Base-by-base conservation (phyloP, 2,329 filamentous ascomycete genomes). In the Periconia sp. region DNA sequence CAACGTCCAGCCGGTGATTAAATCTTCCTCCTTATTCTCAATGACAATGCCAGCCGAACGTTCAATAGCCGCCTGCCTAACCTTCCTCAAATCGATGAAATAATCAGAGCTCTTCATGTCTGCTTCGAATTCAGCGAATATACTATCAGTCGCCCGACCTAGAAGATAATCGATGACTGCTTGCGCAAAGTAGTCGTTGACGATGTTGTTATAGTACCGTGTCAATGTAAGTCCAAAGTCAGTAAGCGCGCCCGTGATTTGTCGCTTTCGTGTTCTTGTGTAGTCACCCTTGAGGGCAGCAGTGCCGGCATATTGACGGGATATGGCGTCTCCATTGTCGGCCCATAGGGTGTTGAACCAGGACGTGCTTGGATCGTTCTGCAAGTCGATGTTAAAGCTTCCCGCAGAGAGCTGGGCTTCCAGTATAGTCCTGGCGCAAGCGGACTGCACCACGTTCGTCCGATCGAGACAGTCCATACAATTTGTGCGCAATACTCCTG, bases 261-360 rank as follows among this genome's bases (percentile, higher is more conserved):
- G 88, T 32, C 94, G 83, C 72, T 95, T 96, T 43, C 86, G 81
- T 3, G 92, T 96, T 31, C 94, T 82, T 1, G 94, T 99, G 64
- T 92, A 99, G 68, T 99, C 94, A 7, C 94, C 94, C 66, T 99
- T 99, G 72, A 99, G 83, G 0, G 94, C 94, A 2, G 91, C 90
- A 0, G 94, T 97, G 8, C 91, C 95, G 1, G 94, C 91, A 68
- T 99, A 99, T 67, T 96, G 92, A 55, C 92, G 91, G 0, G 90
- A 95, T 41, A 97, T 90, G 0, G 92, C 90, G 68, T 99, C 94
- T 11, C 94, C 94, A 56, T 99, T 99, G 66, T 99, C 94, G 0
- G 94, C 94, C 92, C 94, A 99, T 0, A 97, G 77, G 0, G 84
- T 91, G 69, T 99, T 97, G 75, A 97, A 97, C 91, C 92, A 97